Percentiles rank a stretch among this genome's conserved stretches.
Evolutionary conservation across 2,329 filamentous ascomycete species (phyloP).

Genomic region (Fonsecaea erecta): DNA sequence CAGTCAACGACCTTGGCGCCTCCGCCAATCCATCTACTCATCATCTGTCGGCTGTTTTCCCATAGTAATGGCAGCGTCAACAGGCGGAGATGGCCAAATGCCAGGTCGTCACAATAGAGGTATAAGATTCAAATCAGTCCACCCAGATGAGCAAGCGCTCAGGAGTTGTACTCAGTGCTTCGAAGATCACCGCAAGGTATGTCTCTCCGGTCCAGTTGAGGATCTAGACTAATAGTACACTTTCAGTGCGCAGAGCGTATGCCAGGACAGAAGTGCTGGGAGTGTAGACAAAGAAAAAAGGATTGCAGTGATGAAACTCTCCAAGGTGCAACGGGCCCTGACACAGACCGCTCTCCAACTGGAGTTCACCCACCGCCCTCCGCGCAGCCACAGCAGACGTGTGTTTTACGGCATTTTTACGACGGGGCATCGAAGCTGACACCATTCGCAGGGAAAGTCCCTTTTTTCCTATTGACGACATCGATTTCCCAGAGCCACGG

Average conservation of each 20-base stretch:
- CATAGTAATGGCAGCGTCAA: not conserved
- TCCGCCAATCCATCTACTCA: not conserved
- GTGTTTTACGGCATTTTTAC: not conserved
- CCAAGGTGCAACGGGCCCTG: not conserved
- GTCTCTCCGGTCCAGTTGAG: not conserved
- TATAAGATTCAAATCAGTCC: not conserved
- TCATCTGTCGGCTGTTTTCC: not conserved
- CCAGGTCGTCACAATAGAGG: not conserved
- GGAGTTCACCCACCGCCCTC: not conserved
- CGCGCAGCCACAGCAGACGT: not conserved
- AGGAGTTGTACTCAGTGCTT: not conserved
- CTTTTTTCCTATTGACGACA: too few relatives aligned
- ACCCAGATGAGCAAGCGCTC: not conserved
- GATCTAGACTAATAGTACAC: not conserved
- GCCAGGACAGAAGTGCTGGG: not conserved
- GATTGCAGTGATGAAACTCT: not conserved
- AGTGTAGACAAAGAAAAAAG: not conserved
- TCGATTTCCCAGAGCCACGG: not conserved
- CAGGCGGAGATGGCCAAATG: too few relatives aligned
- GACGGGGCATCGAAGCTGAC: not conserved
- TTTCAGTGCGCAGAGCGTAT: not conserved
- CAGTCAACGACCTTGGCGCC: not conserved
- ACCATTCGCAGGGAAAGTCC: not conserved
- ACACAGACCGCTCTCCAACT: not conserved
- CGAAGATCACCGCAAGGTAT: not conserved